Evolutionary conservation across 257 asterid species (phyloP).

Genomic region (Forsythia suspensa): DNA sequence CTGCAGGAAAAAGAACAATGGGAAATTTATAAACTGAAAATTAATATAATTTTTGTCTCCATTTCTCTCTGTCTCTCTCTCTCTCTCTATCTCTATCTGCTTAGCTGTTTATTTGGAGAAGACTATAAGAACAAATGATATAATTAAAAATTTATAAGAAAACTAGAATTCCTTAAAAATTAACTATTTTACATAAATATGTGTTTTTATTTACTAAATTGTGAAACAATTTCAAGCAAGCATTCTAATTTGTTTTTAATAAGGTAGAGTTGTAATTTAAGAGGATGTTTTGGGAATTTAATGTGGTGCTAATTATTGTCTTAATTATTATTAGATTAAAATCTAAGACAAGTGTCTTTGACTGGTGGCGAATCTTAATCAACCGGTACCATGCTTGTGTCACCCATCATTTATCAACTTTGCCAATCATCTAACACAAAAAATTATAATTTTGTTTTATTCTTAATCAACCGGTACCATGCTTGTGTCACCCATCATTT

Average conservation of each 20-base stretch:
- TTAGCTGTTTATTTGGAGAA: slow-evolving; percentile 33
- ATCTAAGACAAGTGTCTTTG: background rate
- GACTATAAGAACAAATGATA: slow-evolving; percentile 24
- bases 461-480: slow-evolving; percentile 36
- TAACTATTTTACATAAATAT: too few relatives aligned
- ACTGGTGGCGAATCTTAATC: slow-evolving; percentile 41
- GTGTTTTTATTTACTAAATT: too few relatives aligned
- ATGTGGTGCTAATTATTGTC: slow-evolving; percentile 18
- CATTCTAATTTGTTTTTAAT: too few relatives aligned
- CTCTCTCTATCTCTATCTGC: slow-evolving; percentile 29
- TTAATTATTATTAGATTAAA: background rate
- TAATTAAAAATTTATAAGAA: background rate
- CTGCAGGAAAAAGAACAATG: background rate
- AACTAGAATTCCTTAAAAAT: too few relatives aligned
- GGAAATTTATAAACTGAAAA: background rate
- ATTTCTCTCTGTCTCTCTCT: background rate
- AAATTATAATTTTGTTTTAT: too few relatives aligned
- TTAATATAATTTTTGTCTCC: background rate
- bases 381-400: slow-evolving; percentile 28
- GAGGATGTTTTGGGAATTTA: background rate
- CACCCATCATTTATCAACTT: slow-evolving; percentile 2
- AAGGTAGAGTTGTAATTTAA: background rate
- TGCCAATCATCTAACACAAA: background rate
- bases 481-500: slow-evolving; percentile 20
- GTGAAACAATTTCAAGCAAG: too few relatives aligned